Percentiles rank a stretch among this genome's conserved stretches.
phyloP scores from a whole-genome alignment of 2,329 filamentous ascomycete genomes.

The Bipolaris bicolor region DNA sequence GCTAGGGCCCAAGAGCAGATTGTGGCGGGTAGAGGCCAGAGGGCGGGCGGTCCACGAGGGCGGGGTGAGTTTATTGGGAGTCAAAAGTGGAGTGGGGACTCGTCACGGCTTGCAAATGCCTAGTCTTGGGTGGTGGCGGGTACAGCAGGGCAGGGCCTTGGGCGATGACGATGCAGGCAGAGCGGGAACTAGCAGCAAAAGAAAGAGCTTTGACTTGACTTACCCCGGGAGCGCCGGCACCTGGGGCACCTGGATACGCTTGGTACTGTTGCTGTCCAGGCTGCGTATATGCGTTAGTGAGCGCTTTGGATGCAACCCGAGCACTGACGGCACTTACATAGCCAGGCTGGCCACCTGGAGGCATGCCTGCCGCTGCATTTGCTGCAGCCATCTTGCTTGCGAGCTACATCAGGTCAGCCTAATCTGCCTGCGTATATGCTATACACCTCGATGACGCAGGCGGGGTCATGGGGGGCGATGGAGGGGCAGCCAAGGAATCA shows the following conservation, averaged over 20 bases:
- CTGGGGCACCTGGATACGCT: slow-evolving; percentile 61
- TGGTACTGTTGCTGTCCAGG: slow-evolving; percentile 61
- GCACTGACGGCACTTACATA: slow-evolving; percentile 57
- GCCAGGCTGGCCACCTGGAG: slow-evolving; percentile 51
- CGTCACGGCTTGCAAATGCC: slow-evolving; percentile 23
- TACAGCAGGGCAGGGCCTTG: slow-evolving; percentile 16
- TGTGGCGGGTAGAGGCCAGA: slow-evolving; percentile 18
- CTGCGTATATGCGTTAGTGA: slow-evolving; percentile 40
- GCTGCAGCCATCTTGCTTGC: slow-evolving; percentile 57
- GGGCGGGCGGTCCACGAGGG: slow-evolving; percentile 14
- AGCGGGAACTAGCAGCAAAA: slow-evolving; percentile 32
- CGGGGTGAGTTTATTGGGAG: slow-evolving; percentile 28
- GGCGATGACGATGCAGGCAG: slow-evolving; percentile 43
- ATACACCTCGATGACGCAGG: slow-evolving; percentile 19
- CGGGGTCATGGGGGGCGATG: slow-evolving; percentile 27
- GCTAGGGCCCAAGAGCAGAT: slow-evolving; percentile 18
- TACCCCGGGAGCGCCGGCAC: slow-evolving; percentile 47
- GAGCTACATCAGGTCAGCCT: slow-evolving; percentile 48
- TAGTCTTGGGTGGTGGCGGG: slow-evolving; percentile 34
- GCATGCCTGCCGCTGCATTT: slow-evolving; percentile 43
- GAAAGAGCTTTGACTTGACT: slow-evolving; percentile 38
- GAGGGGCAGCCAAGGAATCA: slow-evolving; percentile 24
- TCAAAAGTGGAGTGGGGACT: slow-evolving; percentile 35
- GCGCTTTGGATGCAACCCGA: slow-evolving; percentile 15
- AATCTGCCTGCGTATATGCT: background rate